Base-by-base conservation (phyloP, 257 asterid genomes). In the Solanum pinnatisectum region DNA sequence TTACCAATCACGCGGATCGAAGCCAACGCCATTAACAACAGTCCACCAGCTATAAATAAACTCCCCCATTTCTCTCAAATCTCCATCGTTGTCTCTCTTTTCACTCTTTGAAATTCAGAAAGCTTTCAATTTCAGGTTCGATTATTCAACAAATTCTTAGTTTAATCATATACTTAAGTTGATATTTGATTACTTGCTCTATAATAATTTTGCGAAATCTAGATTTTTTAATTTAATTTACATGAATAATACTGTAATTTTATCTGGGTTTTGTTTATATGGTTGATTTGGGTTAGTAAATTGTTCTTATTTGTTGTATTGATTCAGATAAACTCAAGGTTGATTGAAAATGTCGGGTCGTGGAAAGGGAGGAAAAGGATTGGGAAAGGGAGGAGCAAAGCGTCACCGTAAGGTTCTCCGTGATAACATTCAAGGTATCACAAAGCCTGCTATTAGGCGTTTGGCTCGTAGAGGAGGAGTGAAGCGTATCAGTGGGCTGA, bases 301-400 rank as follows among this genome's bases (percentile, higher is more conserved):
- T 10, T 73, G 18, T 36, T 35, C 0, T 5, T 20, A 2, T 36
- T 36, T 74, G 30, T 5, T 36, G 12, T 23, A 0, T 35, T 74
- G 82, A 20, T 20, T 10, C 82, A 74, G 82, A 20, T 25, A 74
- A 22, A 20, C 27, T 33, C 5, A 74, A 72, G 44, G 52, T 6
- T 1, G 52, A 23, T 60, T 42, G 77, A 63, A 0, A 10, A 85
- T 85, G 87, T 85, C 87, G 3, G 87, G 87, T 0, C 87, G 87
- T 3, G 87, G 87, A 37, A 85, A 85, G 79, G 87, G 87, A 14
- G 87, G 87, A 1, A 85, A 85, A 35, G 87, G 87, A 4, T 9
- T 85, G 16, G 87, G 87, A 12, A 84, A 84, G 59, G 87, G 87
- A 36, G 87, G 87, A 84, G 87, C 87, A 4, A 84, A 84, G 10